Conservation (phyloP, 2,329 filamentous ascomycete genomes). For the Rhynchosporium agropyri region DNA sequence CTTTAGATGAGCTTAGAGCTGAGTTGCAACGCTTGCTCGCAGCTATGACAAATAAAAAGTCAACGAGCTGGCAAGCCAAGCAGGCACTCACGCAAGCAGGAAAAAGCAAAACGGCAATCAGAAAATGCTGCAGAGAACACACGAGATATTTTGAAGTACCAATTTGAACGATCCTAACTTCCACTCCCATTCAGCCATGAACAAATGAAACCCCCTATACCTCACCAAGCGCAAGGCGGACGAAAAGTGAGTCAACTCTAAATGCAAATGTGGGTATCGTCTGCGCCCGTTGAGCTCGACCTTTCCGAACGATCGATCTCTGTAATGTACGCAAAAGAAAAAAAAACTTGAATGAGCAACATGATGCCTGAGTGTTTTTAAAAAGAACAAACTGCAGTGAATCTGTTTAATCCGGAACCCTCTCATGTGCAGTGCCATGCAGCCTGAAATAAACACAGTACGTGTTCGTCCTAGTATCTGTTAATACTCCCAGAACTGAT, state of each 20-base stretch:
- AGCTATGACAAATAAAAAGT: no score
- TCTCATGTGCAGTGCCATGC: neutral
- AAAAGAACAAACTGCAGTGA: neutral
- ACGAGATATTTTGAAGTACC: neutral
- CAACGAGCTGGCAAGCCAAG: neutral
- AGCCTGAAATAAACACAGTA: neutral
- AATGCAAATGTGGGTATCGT: slow-evolving; percentile 17
- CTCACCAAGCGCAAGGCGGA: neutral
- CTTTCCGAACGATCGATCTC: neutral
- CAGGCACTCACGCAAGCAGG: neutral
- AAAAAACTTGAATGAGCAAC: neutral
- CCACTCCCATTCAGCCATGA: neutral
- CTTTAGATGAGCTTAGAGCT: no score
- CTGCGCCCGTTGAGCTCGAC: neutral
- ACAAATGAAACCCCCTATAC: slow-evolving; percentile 1
- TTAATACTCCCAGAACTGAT: slow-evolving; percentile 34
- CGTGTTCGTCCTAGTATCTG: slow-evolving; percentile 25
- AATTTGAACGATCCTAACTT: slow-evolving; percentile 8
- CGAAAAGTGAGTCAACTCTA: slow-evolving; percentile 1
- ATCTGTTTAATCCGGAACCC: neutral
- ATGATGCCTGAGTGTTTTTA: slow-evolving; percentile 5
- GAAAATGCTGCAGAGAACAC: slow-evolving; percentile 7
- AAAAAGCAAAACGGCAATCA: neutral
- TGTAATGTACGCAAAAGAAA: neutral
- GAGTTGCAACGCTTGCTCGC: no score